Base-by-base conservation (phyloP, 768 basidiomycete genomes). In the Kwoniella pini region DNA sequence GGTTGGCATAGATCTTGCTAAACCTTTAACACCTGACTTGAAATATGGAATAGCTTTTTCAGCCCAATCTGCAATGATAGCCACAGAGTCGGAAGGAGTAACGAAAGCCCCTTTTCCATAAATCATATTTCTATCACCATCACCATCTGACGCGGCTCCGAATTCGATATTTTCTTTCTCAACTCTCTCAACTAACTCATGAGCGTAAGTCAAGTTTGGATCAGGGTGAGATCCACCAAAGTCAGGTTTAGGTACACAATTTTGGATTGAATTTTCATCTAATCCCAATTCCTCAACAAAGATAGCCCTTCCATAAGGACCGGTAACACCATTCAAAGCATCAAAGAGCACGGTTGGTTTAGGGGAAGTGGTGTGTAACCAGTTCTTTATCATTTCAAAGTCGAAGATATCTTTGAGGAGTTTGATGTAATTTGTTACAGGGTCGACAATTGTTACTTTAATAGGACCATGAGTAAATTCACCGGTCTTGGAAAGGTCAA, bases 51-150 rank as follows among this genome's bases (percentile, higher is more conserved):
- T 79, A n/a, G 73, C 70, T 65, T 75, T 75, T 54, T 78, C 73
- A 76, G 82, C 91, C 91, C 91, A 97, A 79, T 98, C 88, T 30
- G 96, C 96, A 73, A 99, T 99, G 82, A 99, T 92, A 26, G 96
- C 96, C 60, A 99, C 95, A 9, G 91, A 94, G 80, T 99, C 96
- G 7, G 88, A 90, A 15, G 96, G 96, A 11, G 95, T 98, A 64
- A 99, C 96, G 79, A 99, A 99, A 44, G 96, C 96, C 63, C 89
- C 88, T 78, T 89, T 88, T 69, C 96, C 96, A 79, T 99, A 99
- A 76, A 99, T 98, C 96, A 99, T 98, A 83, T 99, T 98, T 65
- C 96, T 82, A 79, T 98, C 96, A 39, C 96, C 95, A 70, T 98
- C 96, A 27, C 96, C 96, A 76, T 99, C 96, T 63, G 88, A 90